Evolutionary conservation across 1,284 basidiomycete species (phyloP).

Genomic region (Fomitopsis schrenkii): DNA sequence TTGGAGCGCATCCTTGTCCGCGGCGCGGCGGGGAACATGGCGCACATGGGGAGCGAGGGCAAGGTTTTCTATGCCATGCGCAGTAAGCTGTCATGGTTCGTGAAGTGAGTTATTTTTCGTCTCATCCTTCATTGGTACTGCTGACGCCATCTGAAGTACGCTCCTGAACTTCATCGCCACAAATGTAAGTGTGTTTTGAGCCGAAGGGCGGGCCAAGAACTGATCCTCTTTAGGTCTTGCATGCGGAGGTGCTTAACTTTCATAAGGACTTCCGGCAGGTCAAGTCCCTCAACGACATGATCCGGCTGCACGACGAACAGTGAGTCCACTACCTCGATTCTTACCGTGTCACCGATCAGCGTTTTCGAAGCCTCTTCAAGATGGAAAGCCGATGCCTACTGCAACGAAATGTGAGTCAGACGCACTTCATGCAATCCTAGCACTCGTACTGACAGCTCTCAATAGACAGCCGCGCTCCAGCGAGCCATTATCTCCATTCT

Average conservation of each 20-base stretch:
- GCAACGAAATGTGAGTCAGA: conserved; percentile 50
- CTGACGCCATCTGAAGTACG: conserved; percentile 40
- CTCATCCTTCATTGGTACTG: not conserved
- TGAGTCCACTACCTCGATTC: conserved; percentile 33
- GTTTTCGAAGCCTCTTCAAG: conserved; percentile 49
- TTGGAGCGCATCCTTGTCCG: conserved; percentile 67
- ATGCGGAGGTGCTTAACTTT: conserved; percentile 56
- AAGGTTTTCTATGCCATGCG: conserved; percentile 72
- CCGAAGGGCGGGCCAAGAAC: not conserved
- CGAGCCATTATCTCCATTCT: conserved; percentile 65
- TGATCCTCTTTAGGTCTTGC: conserved; percentile 52
- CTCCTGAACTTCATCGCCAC: conserved; percentile 71
- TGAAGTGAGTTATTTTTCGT: conserved; percentile 57
- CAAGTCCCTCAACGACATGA: conserved; percentile 73
- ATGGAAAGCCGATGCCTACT: conserved; percentile 67
- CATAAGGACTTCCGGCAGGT: conserved; percentile 51
- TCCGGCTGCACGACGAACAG: conserved; percentile 69
- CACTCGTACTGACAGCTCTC: not conserved
- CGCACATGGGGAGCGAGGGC: conserved; percentile 39
- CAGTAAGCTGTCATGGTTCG: conserved; percentile 76
- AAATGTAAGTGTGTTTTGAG: conserved; percentile 43
- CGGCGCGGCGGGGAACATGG: conserved; percentile 32
- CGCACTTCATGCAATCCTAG: not conserved
- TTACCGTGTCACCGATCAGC: not conserved
- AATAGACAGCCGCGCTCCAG: conserved; percentile 58